Evolutionary conservation across 352 stramenopile species (phyloP).

Genomic region (Pythium guiyangense): DNA sequence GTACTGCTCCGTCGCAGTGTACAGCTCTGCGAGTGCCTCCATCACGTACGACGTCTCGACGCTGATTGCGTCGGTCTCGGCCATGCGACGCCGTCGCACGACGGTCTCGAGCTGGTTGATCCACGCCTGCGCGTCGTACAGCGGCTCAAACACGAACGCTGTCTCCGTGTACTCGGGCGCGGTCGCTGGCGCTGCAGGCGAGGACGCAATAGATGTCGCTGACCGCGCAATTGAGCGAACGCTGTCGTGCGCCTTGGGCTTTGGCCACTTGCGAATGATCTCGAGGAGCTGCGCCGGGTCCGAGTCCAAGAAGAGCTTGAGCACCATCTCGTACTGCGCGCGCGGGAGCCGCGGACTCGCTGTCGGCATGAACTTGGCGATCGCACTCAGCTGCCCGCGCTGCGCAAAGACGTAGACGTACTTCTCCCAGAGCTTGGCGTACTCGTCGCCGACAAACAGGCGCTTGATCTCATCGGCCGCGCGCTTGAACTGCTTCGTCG

Average conservation of each 20-base stretch:
- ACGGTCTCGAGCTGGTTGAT: slow-evolving; percentile 81
- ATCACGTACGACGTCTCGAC: slow-evolving; percentile 81
- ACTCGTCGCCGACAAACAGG: slow-evolving; percentile 66
- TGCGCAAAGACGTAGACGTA: slow-evolving; percentile 86
- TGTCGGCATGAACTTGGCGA: slow-evolving; percentile 72
- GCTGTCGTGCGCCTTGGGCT: slow-evolving; percentile 18
- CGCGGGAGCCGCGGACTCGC: slow-evolving; percentile 54
- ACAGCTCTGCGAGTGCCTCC: slow-evolving; percentile 77
- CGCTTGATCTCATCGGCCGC: slow-evolving; percentile 70
- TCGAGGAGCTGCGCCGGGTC: slow-evolving; percentile 72
- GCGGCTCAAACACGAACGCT: slow-evolving; percentile 58
- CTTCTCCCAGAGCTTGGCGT: slow-evolving; percentile 75
- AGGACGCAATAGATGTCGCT: background rate
- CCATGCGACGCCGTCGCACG: slow-evolving; percentile 63
- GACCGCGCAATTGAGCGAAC: background rate
- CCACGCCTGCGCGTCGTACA: slow-evolving; percentile 77
- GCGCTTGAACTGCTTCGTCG: slow-evolving; percentile 67
- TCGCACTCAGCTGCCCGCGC: slow-evolving; percentile 61
- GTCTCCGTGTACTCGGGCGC: slow-evolving; percentile 74
- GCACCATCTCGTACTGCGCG: slow-evolving; percentile 81
- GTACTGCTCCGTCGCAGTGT: slow-evolving; percentile 78
- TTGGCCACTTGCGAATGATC: slow-evolving; percentile 82
- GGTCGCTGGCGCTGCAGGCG: slow-evolving; percentile 3
- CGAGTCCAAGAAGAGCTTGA: slow-evolving; percentile 81
- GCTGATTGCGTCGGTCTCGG: slow-evolving; percentile 59